These are phyloP conservation scores for Solanum chaucha DNA, from an alignment of 257 asterid species.

Conservation along the genomic window DNA sequence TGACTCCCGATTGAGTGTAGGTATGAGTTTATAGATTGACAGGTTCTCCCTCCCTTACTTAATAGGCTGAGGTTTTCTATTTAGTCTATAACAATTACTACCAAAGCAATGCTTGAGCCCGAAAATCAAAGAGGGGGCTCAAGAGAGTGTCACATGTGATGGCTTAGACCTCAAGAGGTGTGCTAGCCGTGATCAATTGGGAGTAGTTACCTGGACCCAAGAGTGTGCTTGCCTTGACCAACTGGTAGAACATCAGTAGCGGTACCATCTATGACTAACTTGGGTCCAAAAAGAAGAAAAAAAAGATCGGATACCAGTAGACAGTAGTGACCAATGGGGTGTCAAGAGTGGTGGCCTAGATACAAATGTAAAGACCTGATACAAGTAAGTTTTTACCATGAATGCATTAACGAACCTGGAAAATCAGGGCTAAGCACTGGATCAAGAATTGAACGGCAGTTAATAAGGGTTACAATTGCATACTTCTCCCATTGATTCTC, in stretches of 20 bases:
- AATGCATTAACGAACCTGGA: conserved; percentile 34
- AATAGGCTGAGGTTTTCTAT: neutral
- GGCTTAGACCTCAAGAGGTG: neutral
- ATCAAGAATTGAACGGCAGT: conserved; percentile 79
- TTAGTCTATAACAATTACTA: neutral
- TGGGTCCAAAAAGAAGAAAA: neutral
- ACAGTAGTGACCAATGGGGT: neutral
- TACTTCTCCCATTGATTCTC: conserved; percentile 61
- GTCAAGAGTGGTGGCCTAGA: neutral
- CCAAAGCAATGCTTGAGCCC: neutral
- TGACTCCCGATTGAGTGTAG: neutral
- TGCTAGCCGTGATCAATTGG: neutral
- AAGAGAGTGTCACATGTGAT: neutral
- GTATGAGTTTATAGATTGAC: neutral
- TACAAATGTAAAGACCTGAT: neutral
- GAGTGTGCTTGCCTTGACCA: neutral
- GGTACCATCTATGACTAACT: neutral
- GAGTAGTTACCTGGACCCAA: neutral
- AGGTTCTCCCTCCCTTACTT: neutral
- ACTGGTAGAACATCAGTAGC: neutral
- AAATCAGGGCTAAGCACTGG: conserved; percentile 50
- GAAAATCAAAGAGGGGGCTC: neutral
- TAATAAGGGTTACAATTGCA: conserved; percentile 52
- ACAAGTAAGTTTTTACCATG: neutral
- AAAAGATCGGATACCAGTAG: neutral